These are phyloP conservation scores for Yamadazyma pseudoaaseri DNA, from an alignment of 1,139 yeast species.

Conservation along the genomic window DNA sequence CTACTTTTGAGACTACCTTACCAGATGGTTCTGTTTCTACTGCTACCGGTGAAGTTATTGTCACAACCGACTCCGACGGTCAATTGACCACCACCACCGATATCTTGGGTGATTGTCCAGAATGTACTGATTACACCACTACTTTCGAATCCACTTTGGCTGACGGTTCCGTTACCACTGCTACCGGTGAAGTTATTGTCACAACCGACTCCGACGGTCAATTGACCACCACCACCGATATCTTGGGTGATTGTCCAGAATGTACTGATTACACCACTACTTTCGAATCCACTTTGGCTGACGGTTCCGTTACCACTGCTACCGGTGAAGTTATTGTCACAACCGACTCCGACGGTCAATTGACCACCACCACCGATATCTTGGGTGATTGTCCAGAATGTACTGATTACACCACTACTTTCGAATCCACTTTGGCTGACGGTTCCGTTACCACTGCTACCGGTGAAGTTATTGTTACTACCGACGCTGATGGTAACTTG, in stretches of 20 bases:
- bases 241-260: constrained; percentile 13
- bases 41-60: constrained; percentile 9
- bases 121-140: constrained; percentile 12
- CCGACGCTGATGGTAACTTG: constrained; percentile 10
- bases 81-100: constrained; percentile 6
- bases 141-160: constrained; percentile 7
- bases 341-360: constrained; percentile 10
- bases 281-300: constrained; percentile 9
- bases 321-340: constrained; percentile 12
- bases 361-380: constrained; percentile 12
- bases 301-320: constrained; percentile 9
- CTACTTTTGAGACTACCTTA: constrained; percentile 11
- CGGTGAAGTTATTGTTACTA: constrained; percentile 12
- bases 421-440: constrained; percentile 11
- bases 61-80: constrained; percentile 13
- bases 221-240: constrained; percentile 11
- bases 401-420: constrained; percentile 13
- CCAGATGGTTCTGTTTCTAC: constrained; percentile 7
- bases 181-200: constrained; percentile 5
- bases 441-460: constrained; percentile 7
- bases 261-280: constrained; percentile 8
- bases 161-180: constrained; percentile 6
- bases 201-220: constrained; percentile 11
- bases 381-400: constrained; percentile 8
- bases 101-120: constrained; percentile 12